A percentile compares a stretch with the other conserved stretches of the same genome.
phyloP scores from a whole-genome alignment of 495 filamentous ascomycete species.

The Aspergillus ostianus region DNA sequence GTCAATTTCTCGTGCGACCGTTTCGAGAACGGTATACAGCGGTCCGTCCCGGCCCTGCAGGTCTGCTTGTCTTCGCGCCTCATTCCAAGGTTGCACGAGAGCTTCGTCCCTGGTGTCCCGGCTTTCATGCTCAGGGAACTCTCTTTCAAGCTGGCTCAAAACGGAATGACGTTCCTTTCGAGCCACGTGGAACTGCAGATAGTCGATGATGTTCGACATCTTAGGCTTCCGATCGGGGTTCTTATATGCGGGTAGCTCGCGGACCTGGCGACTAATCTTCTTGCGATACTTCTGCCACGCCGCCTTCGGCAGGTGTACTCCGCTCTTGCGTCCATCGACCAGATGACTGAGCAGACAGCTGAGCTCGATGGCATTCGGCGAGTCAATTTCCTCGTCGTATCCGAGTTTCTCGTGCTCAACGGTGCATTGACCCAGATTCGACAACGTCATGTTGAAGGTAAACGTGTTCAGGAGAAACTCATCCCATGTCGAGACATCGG shows the following conservation, averaged over 20 bases:
- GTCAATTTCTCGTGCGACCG: conserved; percentile 14
- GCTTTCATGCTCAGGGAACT: conserved; percentile 32
- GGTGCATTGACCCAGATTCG: conserved; percentile 72
- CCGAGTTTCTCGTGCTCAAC: conserved; percentile 68
- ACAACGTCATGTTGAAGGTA: conserved; percentile 62
- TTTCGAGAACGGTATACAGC: conserved; percentile 25
- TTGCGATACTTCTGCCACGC: conserved; percentile 54
- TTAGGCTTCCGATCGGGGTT: conserved; percentile 39
- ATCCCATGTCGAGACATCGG: conserved; percentile 25
- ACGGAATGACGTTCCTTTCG: conserved; percentile 50
- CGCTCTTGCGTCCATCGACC: conserved; percentile 80
- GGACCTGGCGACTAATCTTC: conserved; percentile 32
- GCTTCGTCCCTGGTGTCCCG: conserved; percentile 43
- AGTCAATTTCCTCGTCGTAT: conserved; percentile 62
- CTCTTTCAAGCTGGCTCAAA: conserved; percentile 41
- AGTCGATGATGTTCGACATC: conserved; percentile 63
- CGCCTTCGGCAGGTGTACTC: conserved; percentile 57
- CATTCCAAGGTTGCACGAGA: conserved; percentile 42
- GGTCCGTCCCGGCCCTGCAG: conserved; percentile 20
- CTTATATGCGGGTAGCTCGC: conserved; percentile 38
- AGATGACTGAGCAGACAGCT: conserved; percentile 72
- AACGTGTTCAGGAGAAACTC: conserved; percentile 57
- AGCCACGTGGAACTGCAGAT: conserved; percentile 64
- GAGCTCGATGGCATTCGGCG: conserved; percentile 54
- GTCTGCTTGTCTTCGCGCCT: conserved; percentile 31